These are phyloP conservation scores for Penicillium crustosum DNA, from an alignment of 2,329 filamentous ascomycete species.

Conservation along the genomic window DNA sequence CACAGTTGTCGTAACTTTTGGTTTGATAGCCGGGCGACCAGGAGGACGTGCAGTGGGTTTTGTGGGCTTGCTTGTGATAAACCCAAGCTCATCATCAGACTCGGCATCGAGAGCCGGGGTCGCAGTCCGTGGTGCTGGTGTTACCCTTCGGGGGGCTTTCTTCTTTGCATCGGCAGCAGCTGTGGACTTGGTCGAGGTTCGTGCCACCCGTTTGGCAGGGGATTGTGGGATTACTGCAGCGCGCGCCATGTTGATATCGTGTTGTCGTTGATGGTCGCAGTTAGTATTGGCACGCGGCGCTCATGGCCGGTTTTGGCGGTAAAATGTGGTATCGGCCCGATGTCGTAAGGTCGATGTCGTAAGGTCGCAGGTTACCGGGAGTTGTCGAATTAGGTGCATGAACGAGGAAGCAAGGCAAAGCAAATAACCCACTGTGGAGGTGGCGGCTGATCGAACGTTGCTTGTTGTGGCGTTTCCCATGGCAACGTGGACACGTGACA, in stretches of 20 bases:
- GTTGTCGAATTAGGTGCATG: conserved; percentile 13
- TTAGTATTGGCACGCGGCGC: conserved; percentile 3
- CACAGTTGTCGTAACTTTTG: conserved; percentile 3
- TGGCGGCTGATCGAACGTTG: conserved; percentile 13
- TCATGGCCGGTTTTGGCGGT: conserved; percentile 19
- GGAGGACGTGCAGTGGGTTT: conserved; percentile 15
- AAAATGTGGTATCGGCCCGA: conserved; percentile 6
- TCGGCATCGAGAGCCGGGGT: conserved; percentile 10
- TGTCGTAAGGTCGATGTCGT: not conserved
- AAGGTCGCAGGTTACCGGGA: not conserved
- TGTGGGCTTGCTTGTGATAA: conserved; percentile 18
- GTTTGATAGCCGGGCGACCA: conserved; percentile 13
- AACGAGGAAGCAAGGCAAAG: conserved; percentile 9
- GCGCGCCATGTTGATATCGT: conserved; percentile 21
- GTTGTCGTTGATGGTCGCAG: conserved; percentile 6
- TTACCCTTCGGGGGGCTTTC: conserved; percentile 3
- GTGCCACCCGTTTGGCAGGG: conserved; percentile 20
- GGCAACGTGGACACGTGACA: conserved; percentile 14
- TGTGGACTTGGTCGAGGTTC: conserved; percentile 18
- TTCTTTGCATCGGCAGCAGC: conserved; percentile 18
- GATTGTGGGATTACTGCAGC: conserved; percentile 25
- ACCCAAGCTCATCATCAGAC: conserved; percentile 24
- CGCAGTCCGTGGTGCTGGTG: conserved; percentile 1
- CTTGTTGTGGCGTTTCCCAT: conserved; percentile 21
- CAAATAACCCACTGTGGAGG: conserved; percentile 14